These are phyloP conservation scores for Stagonosporopsis chrysanthemi DNA, from an alignment of 2,329 filamentous ascomycete species.

Conservation along the genomic window DNA sequence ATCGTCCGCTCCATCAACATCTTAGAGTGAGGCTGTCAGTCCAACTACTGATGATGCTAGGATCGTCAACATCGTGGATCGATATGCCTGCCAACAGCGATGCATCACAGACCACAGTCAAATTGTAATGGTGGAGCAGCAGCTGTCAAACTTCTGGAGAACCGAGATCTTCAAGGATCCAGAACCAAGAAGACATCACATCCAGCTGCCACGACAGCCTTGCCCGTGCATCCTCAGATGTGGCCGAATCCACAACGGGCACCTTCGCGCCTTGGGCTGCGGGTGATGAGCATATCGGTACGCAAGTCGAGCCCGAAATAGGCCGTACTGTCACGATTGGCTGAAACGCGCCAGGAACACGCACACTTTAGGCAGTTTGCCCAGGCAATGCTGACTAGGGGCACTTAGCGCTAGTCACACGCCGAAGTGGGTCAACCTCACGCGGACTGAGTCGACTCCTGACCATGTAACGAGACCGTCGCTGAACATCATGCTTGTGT, in stretches of 20 bases:
- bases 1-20: constrained; percentile 5
- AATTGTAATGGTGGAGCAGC: constrained; percentile 1
- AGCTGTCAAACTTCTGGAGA: constrained; percentile 8
- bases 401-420: neutral
- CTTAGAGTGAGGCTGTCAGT: constrained; percentile 7
- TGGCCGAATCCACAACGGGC: constrained; percentile 12
- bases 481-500: neutral
- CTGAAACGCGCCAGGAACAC: constrained; percentile 18
- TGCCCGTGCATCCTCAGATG: constrained; percentile 8
- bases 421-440: constrained; percentile 9
- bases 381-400: constrained; percentile 5
- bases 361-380: constrained; percentile 5
- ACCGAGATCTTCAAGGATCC: constrained; percentile 3
- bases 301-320: constrained; percentile 7
- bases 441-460: constrained; percentile 3
- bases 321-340: constrained; percentile 9
- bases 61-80: neutral
- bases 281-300: constrained; percentile 11
- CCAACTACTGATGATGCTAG: neutral
- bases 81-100: neutral
- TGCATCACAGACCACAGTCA: neutral
- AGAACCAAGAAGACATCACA: constrained; percentile 13
- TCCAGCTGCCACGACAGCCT: constrained; percentile 6
- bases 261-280: constrained; percentile 9
- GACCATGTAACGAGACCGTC: constrained; percentile 7